Evolutionary conservation across 768 basidiomycete genomes (phyloP).

Genomic region (Boletus insuetus): DNA sequence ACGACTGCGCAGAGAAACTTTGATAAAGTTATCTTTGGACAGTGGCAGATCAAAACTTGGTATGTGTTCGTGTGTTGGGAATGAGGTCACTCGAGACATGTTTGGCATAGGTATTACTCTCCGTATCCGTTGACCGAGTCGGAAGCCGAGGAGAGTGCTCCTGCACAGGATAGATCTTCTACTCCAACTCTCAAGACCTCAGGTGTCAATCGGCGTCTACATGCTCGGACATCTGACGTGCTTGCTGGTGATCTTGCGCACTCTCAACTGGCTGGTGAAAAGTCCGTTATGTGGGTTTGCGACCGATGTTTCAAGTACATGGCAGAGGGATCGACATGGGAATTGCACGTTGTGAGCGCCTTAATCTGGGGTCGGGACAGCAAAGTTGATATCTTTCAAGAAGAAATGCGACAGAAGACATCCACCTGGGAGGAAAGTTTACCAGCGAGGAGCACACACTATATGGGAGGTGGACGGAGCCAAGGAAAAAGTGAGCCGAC

Average conservation of each 20-base stretch:
- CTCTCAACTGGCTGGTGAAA: constrained; percentile 43
- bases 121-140: constrained; percentile 80
- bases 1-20: constrained; percentile 76
- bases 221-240: constrained; percentile 73
- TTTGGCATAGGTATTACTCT: constrained; percentile 76
- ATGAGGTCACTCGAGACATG: neutral
- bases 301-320: constrained; percentile 98
- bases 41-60: constrained; percentile 89
- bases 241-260: constrained; percentile 61
- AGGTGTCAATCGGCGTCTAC: constrained; percentile 55
- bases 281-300: constrained; percentile 74
- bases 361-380: neutral
- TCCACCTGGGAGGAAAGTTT: constrained; percentile 89
- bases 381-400: constrained; percentile 37
- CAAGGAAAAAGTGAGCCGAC: constrained; percentile 64
- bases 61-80: constrained; percentile 36
- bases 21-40: constrained; percentile 80
- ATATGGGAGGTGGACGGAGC: constrained; percentile 98
- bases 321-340: constrained; percentile 69
- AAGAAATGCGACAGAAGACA: constrained; percentile 62
- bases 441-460: constrained; percentile 81
- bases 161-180: constrained; percentile 24
- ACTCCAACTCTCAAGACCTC: constrained; percentile 41
- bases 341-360: constrained; percentile 57
- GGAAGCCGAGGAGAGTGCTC: constrained; percentile 52